phyloP scores from a whole-genome alignment of 352 stramenopile genomes.

The Phytophthora boehmeriae region DNA sequence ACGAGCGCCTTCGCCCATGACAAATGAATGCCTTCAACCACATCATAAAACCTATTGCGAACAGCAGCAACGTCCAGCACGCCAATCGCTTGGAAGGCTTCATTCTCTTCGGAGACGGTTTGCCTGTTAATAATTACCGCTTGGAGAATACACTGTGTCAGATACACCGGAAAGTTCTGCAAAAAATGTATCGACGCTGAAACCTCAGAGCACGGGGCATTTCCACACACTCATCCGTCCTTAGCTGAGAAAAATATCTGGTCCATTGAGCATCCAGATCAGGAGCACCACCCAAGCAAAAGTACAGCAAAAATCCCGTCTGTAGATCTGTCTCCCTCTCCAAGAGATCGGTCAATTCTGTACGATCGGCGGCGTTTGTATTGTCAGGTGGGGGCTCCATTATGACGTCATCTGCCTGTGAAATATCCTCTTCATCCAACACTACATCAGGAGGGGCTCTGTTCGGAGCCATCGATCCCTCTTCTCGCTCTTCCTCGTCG shows the following conservation, averaged over 20 bases:
- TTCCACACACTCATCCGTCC: slow-evolving; percentile 47
- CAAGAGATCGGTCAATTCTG: slow-evolving; percentile 36
- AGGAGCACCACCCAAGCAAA: slow-evolving; percentile 62
- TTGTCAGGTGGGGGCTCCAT: slow-evolving; percentile 6
- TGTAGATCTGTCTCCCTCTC: slow-evolving; percentile 48
- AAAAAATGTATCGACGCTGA: slow-evolving; percentile 43
- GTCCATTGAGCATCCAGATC: slow-evolving; percentile 55
- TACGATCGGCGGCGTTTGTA: slow-evolving; percentile 5
- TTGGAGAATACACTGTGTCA: slow-evolving; percentile 65
- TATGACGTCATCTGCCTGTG: slow-evolving; percentile 16
- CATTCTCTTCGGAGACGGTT: slow-evolving; percentile 9
- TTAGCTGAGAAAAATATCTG: slow-evolving; percentile 39
- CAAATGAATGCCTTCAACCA: slow-evolving; percentile 38
- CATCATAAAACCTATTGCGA: slow-evolving; percentile 26
- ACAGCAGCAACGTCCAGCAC: slow-evolving; percentile 18
- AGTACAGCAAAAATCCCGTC: slow-evolving; percentile 56
- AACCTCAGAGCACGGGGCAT: slow-evolving; percentile 45
- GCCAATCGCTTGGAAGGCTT: slow-evolving; percentile 11
- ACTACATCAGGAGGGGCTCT: slow-evolving; percentile 50
- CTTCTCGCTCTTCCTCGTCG: slow-evolving; percentile 24
- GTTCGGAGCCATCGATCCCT: slow-evolving; percentile 8
- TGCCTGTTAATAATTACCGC: slow-evolving; percentile 41
- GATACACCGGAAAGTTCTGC: slow-evolving; percentile 41
- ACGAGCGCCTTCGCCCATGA: slow-evolving; percentile 34
- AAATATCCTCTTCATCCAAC: slow-evolving; percentile 41